A percentile compares a stretch with the other conserved stretches of the same genome.
Conservation (phyloP, 2,329 filamentous ascomycete species). For the Colletotrichum tabaci region DNA sequence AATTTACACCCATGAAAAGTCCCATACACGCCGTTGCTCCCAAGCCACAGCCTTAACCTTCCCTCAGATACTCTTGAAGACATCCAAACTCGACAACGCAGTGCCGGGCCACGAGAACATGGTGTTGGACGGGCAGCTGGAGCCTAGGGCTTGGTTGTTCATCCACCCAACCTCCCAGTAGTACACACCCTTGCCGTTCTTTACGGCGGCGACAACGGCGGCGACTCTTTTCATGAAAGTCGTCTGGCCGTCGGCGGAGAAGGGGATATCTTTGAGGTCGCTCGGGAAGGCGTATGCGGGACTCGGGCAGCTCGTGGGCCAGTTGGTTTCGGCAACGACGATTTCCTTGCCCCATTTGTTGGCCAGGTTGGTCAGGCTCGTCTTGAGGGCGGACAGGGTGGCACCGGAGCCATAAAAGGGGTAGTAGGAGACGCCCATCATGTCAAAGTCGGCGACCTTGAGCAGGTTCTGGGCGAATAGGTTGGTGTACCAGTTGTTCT, state of each 20-base stretch:
- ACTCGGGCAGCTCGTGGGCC: constrained; percentile 75
- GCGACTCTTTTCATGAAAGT: constrained; percentile 74
- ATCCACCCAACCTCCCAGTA: constrained; percentile 84
- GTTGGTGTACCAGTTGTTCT: constrained; percentile 76
- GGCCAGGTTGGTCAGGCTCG: constrained; percentile 71
- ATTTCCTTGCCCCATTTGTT: constrained; percentile 75
- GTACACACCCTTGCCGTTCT: constrained; percentile 72
- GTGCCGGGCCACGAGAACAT: constrained; percentile 71
- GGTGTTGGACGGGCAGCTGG: constrained; percentile 75
- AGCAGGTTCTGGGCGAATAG: constrained; percentile 68
- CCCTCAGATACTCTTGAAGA: constrained; percentile 65
- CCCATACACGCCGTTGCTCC: not conserved
- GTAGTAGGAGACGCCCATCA: constrained; percentile 82
- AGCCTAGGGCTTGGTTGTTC: constrained; percentile 74
- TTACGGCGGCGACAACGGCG: constrained; percentile 65
- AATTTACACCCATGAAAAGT: not conserved
- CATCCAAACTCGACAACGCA: constrained; percentile 70
- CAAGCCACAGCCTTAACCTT: not conserved
- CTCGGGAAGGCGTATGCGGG: constrained; percentile 72
- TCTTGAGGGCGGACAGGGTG: constrained; percentile 70
- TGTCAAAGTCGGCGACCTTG: constrained; percentile 72
- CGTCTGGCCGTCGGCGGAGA: constrained; percentile 74
- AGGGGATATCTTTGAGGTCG: constrained; percentile 72
- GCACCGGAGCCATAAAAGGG: constrained; percentile 77
- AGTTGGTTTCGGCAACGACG: constrained; percentile 80